Conservation (phyloP, 2,329 filamentous ascomycete genomes). For the Endoconidiophora polonica region DNA sequence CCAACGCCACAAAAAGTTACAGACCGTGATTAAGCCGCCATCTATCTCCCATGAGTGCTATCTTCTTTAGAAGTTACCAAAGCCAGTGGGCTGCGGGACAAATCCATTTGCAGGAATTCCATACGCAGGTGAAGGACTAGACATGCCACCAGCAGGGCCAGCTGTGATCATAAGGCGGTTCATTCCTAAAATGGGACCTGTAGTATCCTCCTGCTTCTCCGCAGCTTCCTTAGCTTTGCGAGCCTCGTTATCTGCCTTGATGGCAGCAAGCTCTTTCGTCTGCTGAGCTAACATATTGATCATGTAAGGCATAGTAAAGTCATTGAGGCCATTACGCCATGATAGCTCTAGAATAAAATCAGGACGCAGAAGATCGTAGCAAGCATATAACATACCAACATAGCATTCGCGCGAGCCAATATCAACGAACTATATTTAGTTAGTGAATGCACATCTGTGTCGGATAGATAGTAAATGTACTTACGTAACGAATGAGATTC, state of each 20-base stretch:
- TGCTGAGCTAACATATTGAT: conserved; percentile 95
- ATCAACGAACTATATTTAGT: conserved; percentile 66
- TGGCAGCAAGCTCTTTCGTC: conserved; percentile 61
- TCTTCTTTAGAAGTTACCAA: conserved; percentile 33
- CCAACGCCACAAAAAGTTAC: conserved; percentile 9
- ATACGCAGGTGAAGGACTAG: conserved; percentile 44
- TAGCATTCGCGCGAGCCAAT: conserved; percentile 98
- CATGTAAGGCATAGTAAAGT: conserved; percentile 99
- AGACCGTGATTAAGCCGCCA: conserved; percentile 5
- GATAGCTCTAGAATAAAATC: conserved; percentile 90
- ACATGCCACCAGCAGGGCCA: conserved; percentile 43
- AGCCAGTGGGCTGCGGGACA: conserved; percentile 74
- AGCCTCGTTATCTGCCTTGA: conserved; percentile 94
- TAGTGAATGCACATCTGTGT: conserved; percentile 18
- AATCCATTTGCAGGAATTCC: conserved; percentile 68
- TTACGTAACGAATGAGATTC: conserved; percentile 89
- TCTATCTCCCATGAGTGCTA: neutral
- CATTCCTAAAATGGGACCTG: conserved; percentile 79
- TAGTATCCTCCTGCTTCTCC: conserved; percentile 74
- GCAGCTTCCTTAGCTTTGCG: conserved; percentile 61
- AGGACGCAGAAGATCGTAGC: conserved; percentile 89
- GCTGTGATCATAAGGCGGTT: conserved; percentile 91
- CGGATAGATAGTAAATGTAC: conserved; percentile 25
- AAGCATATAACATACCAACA: conserved; percentile 98
- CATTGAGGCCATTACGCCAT: conserved; percentile 84